Conservation (phyloP, 2,329 filamentous ascomycete species). For the Alternaria triticina region DNA sequence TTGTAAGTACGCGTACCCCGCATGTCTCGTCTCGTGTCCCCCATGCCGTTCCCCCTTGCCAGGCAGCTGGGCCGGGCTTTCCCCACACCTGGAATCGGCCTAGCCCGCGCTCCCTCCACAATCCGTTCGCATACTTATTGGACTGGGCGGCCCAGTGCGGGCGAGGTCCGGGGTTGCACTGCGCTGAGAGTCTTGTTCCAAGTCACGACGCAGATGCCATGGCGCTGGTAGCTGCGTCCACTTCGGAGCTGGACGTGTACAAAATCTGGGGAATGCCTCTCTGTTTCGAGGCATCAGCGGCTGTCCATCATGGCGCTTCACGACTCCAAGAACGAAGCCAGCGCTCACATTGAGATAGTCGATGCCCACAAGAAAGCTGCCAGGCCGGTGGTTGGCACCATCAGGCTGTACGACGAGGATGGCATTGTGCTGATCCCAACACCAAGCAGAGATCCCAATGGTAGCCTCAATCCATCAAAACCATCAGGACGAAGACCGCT, state of each 20-base stretch:
- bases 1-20: constrained; percentile 1
- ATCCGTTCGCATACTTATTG: constrained; percentile 14
- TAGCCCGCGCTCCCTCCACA: constrained; percentile 18
- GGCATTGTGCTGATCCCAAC: constrained; percentile 20
- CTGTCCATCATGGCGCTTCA: constrained; percentile 2
- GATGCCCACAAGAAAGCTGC: constrained; percentile 15
- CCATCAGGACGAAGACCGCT: not conserved
- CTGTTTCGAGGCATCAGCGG: not conserved
- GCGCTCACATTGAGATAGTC: constrained; percentile 13
- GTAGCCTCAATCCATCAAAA: not conserved
- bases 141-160: constrained; percentile 13
- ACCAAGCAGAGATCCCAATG: constrained; percentile 15
- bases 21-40: not conserved
- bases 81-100: not conserved
- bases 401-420: constrained; percentile 12
- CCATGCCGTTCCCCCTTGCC: not conserved
- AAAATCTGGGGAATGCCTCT: not conserved
- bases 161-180: constrained; percentile 8
- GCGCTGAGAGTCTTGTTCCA: not conserved
- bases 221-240: not conserved
- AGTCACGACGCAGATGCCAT: not conserved
- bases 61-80: not conserved
- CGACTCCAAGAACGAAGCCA: constrained; percentile 5
- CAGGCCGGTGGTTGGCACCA: constrained; percentile 19
- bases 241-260: not conserved